A percentile compares a stretch with the other conserved stretches of the same genome.
Conservation (phyloP, 345 rosid species). For the Barbarea vulgaris region DNA sequence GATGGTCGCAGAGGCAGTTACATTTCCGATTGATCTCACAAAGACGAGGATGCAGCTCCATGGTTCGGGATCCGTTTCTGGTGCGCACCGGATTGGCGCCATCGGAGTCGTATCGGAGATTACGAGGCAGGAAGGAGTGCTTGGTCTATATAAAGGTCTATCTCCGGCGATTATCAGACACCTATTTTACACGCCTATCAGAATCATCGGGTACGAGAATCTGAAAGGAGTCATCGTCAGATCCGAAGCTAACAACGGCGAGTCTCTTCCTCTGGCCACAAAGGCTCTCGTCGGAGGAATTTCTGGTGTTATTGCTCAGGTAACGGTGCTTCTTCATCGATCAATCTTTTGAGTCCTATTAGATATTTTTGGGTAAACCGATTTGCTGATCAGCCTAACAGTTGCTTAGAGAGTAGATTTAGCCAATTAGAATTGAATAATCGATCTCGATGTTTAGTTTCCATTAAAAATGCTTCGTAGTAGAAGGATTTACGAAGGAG, state of each 20-base stretch:
- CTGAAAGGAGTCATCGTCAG: conserved; percentile 51
- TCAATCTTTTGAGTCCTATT: neutral
- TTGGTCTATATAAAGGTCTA: conserved; percentile 68
- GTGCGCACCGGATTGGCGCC: conserved; percentile 23
- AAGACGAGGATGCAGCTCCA: conserved; percentile 91
- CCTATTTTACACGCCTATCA: conserved; percentile 73
- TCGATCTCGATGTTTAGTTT: neutral
- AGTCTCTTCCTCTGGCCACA: conserved; percentile 55
- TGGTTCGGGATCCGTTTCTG: conserved; percentile 40
- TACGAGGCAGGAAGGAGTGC: conserved; percentile 53
- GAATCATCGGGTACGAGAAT: conserved; percentile 84
- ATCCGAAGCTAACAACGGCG: conserved; percentile 35
- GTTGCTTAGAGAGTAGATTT: neutral
- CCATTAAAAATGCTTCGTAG: neutral
- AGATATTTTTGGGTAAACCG: neutral
- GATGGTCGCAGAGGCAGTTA: conserved; percentile 75
- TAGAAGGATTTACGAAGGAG: neutral
- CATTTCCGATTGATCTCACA: conserved; percentile 84
- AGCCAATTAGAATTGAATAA: neutral
- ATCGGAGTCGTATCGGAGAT: conserved; percentile 54
- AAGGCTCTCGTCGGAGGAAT: conserved; percentile 74
- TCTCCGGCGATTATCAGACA: conserved; percentile 81
- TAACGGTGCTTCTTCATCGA: conserved; percentile 17
- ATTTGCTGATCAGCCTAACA: neutral
- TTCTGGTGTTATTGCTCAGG: conserved; percentile 92